These are phyloP conservation scores for Solanum acaule DNA, from an alignment of 257 asterid species.

Conservation along the genomic window DNA sequence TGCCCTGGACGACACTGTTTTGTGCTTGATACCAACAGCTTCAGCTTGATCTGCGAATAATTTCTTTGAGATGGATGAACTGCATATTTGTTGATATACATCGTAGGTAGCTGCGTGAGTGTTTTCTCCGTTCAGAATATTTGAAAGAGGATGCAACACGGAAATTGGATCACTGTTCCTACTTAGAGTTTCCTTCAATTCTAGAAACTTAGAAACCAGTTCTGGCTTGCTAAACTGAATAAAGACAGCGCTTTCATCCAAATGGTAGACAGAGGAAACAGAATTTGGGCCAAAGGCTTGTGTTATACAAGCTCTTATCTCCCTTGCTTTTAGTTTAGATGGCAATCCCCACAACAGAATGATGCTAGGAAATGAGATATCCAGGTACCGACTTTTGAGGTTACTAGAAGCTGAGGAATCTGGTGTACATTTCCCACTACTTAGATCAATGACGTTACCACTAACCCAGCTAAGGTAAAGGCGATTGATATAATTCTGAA, in stretches of 20 bases:
- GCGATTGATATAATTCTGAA: conserved; percentile 58
- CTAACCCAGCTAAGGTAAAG: conserved; percentile 79
- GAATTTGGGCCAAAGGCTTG: conserved; percentile 48
- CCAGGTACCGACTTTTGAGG: conserved; percentile 17
- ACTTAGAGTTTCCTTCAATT: conserved; percentile 43
- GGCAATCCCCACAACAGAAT: conserved; percentile 69
- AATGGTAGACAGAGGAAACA: conserved; percentile 31
- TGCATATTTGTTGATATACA: conserved; percentile 55
- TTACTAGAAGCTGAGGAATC: conserved; percentile 19
- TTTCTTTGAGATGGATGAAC: conserved; percentile 51
- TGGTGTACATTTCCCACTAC: conserved; percentile 32
- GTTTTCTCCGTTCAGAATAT: conserved; percentile 39
- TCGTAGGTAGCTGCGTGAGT: conserved; percentile 53
- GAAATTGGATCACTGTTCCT: conserved; percentile 40
- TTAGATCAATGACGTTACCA: conserved; percentile 54
- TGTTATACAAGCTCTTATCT: conserved; percentile 47
- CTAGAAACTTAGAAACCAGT: conserved; percentile 45
- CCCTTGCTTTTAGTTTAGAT: conserved; percentile 29
- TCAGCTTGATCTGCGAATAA: conserved; percentile 64
- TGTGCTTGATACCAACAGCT: conserved; percentile 27
- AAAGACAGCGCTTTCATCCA: conserved; percentile 67
- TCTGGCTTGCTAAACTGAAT: conserved; percentile 59
- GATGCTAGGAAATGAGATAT: conserved; percentile 39
- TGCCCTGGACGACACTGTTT: neutral
- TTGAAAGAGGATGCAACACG: conserved; percentile 66